A percentile compares a stretch with the other conserved stretches of the same genome.
phyloP scores from a whole-genome alignment of 1,284 basidiomycete genomes.

The Trametes pubescens region DNA sequence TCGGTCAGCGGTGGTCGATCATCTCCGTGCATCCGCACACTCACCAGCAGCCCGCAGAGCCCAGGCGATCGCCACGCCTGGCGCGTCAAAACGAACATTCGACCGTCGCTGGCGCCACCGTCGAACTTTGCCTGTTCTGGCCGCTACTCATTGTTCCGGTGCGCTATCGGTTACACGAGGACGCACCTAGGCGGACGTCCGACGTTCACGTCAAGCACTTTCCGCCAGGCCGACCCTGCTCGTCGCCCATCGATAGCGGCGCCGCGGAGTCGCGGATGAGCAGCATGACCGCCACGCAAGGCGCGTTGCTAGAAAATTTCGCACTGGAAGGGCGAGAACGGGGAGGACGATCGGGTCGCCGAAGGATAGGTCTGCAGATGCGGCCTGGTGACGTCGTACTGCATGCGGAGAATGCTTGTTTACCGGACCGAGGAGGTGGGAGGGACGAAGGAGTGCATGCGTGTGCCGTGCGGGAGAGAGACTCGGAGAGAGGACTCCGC shows the following conservation, averaged over 20 bases:
- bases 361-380: neutral
- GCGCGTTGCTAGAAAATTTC: slow-evolving; percentile 1
- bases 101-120: neutral
- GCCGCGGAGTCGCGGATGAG: slow-evolving; percentile 9
- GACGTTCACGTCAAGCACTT: neutral
- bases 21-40: neutral
- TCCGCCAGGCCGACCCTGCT: neutral
- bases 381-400: neutral
- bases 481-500: slow-evolving; percentile 13
- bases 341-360: neutral
- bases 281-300: slow-evolving; percentile 10
- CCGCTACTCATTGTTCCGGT: slow-evolving; percentile 7
- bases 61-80: neutral
- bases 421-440: neutral
- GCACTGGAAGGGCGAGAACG: neutral
- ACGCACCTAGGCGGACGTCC: neutral
- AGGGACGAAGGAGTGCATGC: neutral
- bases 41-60: neutral
- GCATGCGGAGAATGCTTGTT: neutral
- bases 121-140: neutral
- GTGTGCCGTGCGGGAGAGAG: neutral
- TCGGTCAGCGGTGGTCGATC: neutral
- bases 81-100: neutral
- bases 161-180: slow-evolving; percentile 18
- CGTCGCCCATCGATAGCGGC: slow-evolving; percentile 22